These are phyloP conservation scores for Oemleria cerasiformis DNA, from an alignment of 306 rosid species.

Conservation along the genomic window DNA sequence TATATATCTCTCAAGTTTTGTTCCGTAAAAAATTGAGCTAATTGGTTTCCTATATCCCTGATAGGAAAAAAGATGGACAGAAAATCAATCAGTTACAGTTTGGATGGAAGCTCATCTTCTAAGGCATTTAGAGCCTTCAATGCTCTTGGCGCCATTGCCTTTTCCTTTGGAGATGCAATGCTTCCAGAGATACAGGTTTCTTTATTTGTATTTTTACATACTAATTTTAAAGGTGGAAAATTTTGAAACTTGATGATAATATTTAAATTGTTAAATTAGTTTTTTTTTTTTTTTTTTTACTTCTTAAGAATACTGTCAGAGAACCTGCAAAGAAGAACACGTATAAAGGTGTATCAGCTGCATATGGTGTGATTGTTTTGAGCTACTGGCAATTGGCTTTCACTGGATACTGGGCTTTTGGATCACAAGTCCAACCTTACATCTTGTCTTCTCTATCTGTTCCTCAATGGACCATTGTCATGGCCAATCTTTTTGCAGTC, in stretches of 20 bases:
- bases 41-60: constrained; percentile 1
- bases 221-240: neutral
- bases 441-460: constrained; percentile 50
- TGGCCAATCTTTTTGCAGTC: constrained; percentile 79
- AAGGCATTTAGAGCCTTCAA: constrained; percentile 61
- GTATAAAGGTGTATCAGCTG: constrained; percentile 70
- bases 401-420: constrained; percentile 72
- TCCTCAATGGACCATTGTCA: constrained; percentile 69
- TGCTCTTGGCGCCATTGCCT: constrained; percentile 68
- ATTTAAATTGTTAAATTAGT: neutral
- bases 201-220: neutral
- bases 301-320: constrained; percentile 56
- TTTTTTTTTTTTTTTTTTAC: neutral
- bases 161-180: constrained; percentile 84
- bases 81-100: constrained; percentile 44
- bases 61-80: constrained; percentile 66
- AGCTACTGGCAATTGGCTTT: constrained; percentile 67
- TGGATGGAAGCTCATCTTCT: constrained; percentile 55
- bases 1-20: constrained; percentile 1
- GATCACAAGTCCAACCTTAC: constrained; percentile 69
- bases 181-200: constrained; percentile 78
- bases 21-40: constrained; percentile 7
- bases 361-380: constrained; percentile 54
- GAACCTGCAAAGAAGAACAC: constrained; percentile 68
- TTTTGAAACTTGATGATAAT: neutral